Base-by-base conservation (phyloP, 2,329 filamentous ascomycete species). In the Bipolaris victoriae region DNA sequence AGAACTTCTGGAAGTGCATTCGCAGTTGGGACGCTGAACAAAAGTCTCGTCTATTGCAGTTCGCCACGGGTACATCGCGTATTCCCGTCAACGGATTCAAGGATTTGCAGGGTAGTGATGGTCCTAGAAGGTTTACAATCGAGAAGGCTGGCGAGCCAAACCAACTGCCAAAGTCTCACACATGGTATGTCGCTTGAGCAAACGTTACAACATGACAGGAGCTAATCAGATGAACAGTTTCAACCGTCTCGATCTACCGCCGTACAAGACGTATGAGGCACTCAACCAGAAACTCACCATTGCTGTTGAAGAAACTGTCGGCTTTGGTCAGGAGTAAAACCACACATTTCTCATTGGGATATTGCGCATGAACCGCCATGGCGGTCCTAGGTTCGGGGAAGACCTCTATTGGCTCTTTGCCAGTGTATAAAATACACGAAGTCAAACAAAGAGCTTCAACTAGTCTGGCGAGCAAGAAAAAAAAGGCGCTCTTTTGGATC, bases 61-160 rank as follows among this genome's bases (percentile, higher is more conserved):
- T 99, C 76, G 95, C 95, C 0, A 99, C 95, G 7, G 95, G 95
- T 77, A 99, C 95, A 13, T 97, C 92, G 48, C 90, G 95, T 81
- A 99, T 99, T 66, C 95, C 95, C 0, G 95, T 99, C 79, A 99
- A 99, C 77, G 95, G 95, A 7, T 99, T 99, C 86, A 99, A 99
- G 81, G 95, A 99, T 83, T 82, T 99, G 49, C 95, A 99, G 78
- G 95, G 95, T 39, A 97, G 92, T 67, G 95, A 99, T 76, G 95
- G 95, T 3, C 95, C 95, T 9, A 86, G 95, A 78, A 84, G 95
- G 62, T 99, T 99, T 72, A 99, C 95, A 0, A 98, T 99, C 77
- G 95, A 99, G 78, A 98, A 98, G 81, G 92, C 93, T 36, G 95
- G 95, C 57, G 95, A 98, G 75, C 83, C 93, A 50, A 87, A 84